These are phyloP conservation scores for Geranium brycei DNA, from an alignment of 345 rosid species.

Conservation along the genomic window DNA sequence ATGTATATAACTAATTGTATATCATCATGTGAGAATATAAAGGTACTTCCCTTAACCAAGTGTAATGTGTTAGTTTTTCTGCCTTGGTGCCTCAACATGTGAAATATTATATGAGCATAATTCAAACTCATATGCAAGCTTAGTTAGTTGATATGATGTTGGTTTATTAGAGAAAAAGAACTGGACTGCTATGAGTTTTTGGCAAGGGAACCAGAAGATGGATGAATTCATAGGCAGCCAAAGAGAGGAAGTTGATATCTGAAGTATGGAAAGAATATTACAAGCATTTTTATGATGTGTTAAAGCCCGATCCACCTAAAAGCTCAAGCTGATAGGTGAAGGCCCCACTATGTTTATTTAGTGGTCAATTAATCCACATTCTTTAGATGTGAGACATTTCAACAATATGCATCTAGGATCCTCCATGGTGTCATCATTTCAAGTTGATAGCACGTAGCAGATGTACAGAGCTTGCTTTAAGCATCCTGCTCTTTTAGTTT, in stretches of 20 bases:
- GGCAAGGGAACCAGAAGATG: not conserved
- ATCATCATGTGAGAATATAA: slow-evolving; percentile 78
- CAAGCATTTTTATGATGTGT: not conserved
- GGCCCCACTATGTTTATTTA: no score
- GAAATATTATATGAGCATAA: not conserved
- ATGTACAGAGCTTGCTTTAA: no score
- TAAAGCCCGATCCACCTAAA: no score
- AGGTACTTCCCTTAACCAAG: slow-evolving; percentile 35
- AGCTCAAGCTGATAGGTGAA: no score
- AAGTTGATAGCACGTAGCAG: no score
- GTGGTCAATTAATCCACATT: no score
- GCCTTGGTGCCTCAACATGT: not conserved
- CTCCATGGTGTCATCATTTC: not conserved
- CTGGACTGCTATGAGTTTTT: not conserved
- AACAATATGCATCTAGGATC: not conserved
- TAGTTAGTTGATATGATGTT: not conserved
- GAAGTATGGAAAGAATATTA: not conserved
- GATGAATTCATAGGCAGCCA: not conserved
- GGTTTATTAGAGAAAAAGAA: not conserved
- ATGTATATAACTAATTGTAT: slow-evolving; percentile 92
- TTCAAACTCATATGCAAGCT: no score
- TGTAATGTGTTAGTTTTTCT: slow-evolving; percentile 1
- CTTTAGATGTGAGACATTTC: no score
- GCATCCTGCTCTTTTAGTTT: not conserved
- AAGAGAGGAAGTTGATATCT: not conserved